Evolutionary conservation across 148 eudicot genomes (phyloP).

Genomic region (Rhododendron ferrugineum): DNA sequence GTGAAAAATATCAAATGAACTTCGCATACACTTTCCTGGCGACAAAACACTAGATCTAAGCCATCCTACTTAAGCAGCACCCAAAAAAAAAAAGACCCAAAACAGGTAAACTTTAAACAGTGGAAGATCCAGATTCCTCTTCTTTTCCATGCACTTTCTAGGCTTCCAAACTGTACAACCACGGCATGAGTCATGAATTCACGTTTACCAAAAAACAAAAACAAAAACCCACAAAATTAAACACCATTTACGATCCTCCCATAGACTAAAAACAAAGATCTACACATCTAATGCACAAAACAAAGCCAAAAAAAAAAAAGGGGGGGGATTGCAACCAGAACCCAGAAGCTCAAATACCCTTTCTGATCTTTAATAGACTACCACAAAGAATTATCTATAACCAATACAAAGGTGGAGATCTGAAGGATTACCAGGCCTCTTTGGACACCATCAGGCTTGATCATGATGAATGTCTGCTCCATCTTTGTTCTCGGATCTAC

Average conservation of each 20-base stretch:
- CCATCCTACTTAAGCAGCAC: not conserved
- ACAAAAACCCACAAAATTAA: not conserved
- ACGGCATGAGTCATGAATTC: not conserved
- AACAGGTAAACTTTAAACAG: not conserved
- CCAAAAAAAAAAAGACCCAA: not conserved
- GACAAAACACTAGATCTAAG: not conserved
- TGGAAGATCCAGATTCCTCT: not conserved
- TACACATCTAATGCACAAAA: not conserved
- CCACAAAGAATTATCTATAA: not conserved
- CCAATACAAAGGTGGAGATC: not conserved
- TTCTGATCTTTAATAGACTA: not conserved
- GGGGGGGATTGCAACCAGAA: not conserved
- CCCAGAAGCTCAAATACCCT: not conserved
- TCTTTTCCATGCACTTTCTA: not conserved
- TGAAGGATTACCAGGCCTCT: constrained; percentile 50
- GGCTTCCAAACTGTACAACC: not conserved
- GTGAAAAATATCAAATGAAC: not conserved
- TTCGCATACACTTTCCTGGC: not conserved
- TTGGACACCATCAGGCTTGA: constrained; percentile 84
- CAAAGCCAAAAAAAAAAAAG: not conserved
- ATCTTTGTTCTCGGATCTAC: constrained; percentile 19
- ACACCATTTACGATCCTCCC: not conserved
- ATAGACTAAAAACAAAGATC: not conserved
- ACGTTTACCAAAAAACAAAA: not conserved
- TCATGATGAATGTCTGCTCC: constrained; percentile 88